Base-by-base conservation (phyloP, 1,139 yeast genomes). In the Protomyces arabidopsidicola region DNA sequence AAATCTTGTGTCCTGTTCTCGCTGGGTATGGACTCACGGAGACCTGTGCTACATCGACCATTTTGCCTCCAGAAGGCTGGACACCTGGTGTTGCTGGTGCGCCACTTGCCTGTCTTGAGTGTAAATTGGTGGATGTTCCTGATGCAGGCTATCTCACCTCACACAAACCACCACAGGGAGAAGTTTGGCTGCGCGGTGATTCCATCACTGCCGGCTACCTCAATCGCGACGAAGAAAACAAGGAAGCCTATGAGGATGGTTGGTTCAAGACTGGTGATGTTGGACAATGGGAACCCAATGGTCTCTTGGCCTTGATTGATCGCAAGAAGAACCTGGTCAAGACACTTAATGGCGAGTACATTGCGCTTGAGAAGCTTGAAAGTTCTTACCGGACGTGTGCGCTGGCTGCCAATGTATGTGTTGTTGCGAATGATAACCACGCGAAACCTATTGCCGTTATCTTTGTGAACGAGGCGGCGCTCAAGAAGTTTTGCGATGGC, bases 191-290 rank as follows among this genome's bases (percentile, higher is more conserved):
- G 70, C 80, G 81, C 71, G 98, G 98, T 70, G 82, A 79, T 36
- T 79, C 88, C 51, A 86, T 93, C 60, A 80, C 88, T 42, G 77
- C 82, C 45, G 91, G 88, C 72, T 95, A 95, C 77, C 93, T 82
- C 79, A 83, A 86, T 75, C 91, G 93, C 74, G 87, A 84, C 66
- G 80, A 85, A 74, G 98, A 91, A 77, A 93, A 97, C 38, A 75
- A 79, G 60, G 85, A 76, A 36, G 90, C 96, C 0, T 86, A 88
- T 72, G 79, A 81, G 64, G 97, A 90, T 68, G 95, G 93, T 36
- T 95, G 98, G 97, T 95, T 95, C 80, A 83, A 80, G 74, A 93
- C 98, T 54, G 99, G 99, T 75, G 99, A 95, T 76, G 90, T 95
- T 75, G 97, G 93, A 73, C 93, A 90, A 78, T 90, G 97, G 96